Evolutionary conservation across 495 filamentous ascomycete species (phyloP), one percentile per base, ranked within the genome.

Genomic region (Trichoderma reesei): DNA sequence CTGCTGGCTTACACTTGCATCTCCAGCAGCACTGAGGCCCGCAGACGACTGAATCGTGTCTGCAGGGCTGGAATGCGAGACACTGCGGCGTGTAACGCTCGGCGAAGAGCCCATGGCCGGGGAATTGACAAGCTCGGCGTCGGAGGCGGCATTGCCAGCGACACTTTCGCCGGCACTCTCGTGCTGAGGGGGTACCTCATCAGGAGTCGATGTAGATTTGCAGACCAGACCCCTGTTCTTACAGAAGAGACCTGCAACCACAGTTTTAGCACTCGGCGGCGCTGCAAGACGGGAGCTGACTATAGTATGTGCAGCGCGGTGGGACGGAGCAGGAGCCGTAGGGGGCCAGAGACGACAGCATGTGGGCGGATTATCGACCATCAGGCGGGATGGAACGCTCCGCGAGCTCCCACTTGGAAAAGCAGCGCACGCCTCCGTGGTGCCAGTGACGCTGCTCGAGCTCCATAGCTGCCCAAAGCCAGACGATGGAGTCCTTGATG

Each of bases 61-160:
- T 13, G 51, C 51, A 20, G 51, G 51, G 26, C 51, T 56, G 20
- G 51, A 56, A 34, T 56, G 51, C 51, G 51, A 56, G 51, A 56
- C 51, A 33, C 51, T 56, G 20, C 51, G 51, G 51, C 51, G 51
- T 13, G 51, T 9, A 14, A 56, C 26, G 5, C 14, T 26, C 31
- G 51, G 51, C 26, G 51, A 56, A 56, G 51, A 56, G 26, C 11
- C 51, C 3, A 56, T 56, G 26, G 8, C 51, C 26, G 51, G 51
- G 34, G 51, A 26, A 20, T 20, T 34, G 26, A 56, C 31, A 26
- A 56, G 51, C 51, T 56, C 51, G 26, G 26, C 51, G 3, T 56
- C 51, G 11, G 51, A 56, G 51, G 18, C 31, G 6, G 26, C 51
- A 56, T 56, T 31, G 6, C 34, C 51, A 34, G 31, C 16, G 51